Percentiles rank a stretch among this genome's conserved stretches.
Conservation (phyloP, 768 basidiomycete species). For the Asterophora parasitica region DNA sequence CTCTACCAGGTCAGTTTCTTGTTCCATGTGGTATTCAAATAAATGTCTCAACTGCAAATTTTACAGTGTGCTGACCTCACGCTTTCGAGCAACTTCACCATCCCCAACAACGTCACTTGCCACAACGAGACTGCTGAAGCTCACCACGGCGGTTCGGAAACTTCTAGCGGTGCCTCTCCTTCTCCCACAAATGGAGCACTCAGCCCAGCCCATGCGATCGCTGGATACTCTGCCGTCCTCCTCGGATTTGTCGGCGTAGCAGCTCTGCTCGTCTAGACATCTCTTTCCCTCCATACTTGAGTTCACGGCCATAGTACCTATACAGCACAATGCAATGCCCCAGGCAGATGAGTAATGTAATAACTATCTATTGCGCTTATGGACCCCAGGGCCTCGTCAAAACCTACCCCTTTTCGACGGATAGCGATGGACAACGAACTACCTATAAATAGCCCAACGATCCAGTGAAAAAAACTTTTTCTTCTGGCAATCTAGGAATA, state of each 20-base stretch:
- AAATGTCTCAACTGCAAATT: constrained; percentile 21
- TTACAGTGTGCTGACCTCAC: constrained; percentile 72
- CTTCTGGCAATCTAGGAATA: not conserved
- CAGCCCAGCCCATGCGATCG: not conserved
- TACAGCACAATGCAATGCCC: not conserved
- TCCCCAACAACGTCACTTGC: constrained; percentile 40
- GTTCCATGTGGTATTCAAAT: not conserved
- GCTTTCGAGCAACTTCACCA: constrained; percentile 45
- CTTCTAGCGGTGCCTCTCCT: constrained; percentile 9
- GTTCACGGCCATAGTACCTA: not conserved
- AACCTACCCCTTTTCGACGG: no score
- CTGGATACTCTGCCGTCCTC: constrained; percentile 4
- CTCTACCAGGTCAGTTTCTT: constrained; percentile 54
- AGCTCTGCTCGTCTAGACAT: not conserved
- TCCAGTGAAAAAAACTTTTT: constrained; percentile 24
- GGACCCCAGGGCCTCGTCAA: no score
- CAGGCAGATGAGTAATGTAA: not conserved
- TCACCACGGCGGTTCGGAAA: not conserved
- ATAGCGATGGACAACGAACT: no score
- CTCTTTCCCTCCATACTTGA: not conserved
- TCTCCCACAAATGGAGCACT: constrained; percentile 11
- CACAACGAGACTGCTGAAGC: constrained; percentile 25
- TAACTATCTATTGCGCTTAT: not conserved
- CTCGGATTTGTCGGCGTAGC: constrained; percentile 1
- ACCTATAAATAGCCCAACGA: constrained; percentile 3